phyloP scores from a whole-genome alignment of 140 eudicot species.

The Anethum foeniculum region DNA sequence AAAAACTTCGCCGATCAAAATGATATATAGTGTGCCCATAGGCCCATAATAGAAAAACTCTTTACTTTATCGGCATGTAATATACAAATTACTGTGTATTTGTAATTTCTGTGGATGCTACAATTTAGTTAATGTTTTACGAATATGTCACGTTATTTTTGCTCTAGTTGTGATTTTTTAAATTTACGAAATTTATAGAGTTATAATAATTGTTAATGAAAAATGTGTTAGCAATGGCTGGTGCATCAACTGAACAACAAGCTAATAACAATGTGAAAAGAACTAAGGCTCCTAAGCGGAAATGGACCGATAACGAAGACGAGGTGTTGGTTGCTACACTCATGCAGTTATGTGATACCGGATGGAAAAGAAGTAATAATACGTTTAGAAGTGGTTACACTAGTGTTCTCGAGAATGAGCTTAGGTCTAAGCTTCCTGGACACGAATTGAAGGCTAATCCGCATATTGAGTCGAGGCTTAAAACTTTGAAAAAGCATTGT shows the following conservation, averaged over 20 bases:
- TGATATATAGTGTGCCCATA: too few species aligned
- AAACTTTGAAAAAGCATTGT: slow-evolving; percentile 39
- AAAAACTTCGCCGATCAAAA: too few species aligned
- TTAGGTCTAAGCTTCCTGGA: slow-evolving; percentile 41
- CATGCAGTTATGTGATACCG: slow-evolving; percentile 30
- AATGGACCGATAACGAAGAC: slow-evolving; percentile 40
- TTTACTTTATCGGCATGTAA: too few species aligned
- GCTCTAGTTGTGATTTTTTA: too few species aligned
- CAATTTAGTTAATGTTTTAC: neutral
- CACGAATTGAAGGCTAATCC: slow-evolving; percentile 41
- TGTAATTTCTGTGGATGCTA: neutral
- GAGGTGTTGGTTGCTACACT: slow-evolving; percentile 41
- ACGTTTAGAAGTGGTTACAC: slow-evolving; percentile 38
- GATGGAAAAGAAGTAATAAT: slow-evolving; percentile 40
- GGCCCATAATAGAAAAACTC: too few species aligned
- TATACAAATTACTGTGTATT: neutral
- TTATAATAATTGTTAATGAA: too few species aligned
- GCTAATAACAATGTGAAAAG: slow-evolving; percentile 5
- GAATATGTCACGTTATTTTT: too few species aligned
- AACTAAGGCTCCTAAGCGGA: slow-evolving; percentile 20
- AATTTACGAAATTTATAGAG: too few species aligned
- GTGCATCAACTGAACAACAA: slow-evolving; percentile 14
- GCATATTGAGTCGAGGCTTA: slow-evolving; percentile 42
- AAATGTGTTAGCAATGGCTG: slow-evolving; percentile 31
- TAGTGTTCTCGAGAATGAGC: slow-evolving; percentile 31